These are phyloP conservation scores for Lipomyces starkeyi DNA, from an alignment of 805 yeast genomes.

Conservation along the genomic window DNA sequence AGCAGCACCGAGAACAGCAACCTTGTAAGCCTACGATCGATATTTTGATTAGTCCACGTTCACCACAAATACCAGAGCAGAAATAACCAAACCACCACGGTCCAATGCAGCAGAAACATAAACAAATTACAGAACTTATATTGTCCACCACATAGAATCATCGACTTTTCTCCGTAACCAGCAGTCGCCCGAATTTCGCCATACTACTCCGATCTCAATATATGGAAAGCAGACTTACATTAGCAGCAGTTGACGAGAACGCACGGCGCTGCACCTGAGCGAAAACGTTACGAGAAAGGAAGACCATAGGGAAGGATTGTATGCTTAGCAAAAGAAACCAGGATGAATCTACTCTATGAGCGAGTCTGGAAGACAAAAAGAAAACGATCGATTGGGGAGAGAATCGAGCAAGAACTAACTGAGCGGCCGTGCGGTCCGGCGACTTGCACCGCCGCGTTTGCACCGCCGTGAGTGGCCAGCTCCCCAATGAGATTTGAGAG, in stretches of 20 bases:
- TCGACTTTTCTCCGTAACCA: neutral
- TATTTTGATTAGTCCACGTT: neutral
- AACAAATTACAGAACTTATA: neutral
- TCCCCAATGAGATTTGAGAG: neutral
- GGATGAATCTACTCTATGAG: neutral
- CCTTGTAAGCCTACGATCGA: conserved; percentile 54
- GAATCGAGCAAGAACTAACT: neutral
- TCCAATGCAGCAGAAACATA: neutral
- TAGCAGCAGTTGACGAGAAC: conserved; percentile 37
- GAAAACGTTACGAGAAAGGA: conserved; percentile 33
- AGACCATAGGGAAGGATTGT: conserved; percentile 29
- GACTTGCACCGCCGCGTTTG: neutral
- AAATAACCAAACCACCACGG: neutral
- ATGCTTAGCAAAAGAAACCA: neutral
- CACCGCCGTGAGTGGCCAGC: neutral
- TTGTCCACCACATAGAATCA: neutral
- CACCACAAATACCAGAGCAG: neutral
- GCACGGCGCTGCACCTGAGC: conserved; percentile 38
- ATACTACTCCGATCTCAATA: neutral
- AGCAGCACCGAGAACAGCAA: conserved; percentile 81
- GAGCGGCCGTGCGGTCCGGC: neutral
- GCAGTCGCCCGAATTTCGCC: neutral
- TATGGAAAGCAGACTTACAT: conserved; percentile 23
- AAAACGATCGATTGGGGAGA: neutral
- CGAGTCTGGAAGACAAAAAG: neutral